A percentile compares a stretch with the other conserved stretches of the same genome.
These are phyloP conservation scores for Xylariales sp. DNA, from an alignment of 2,329 filamentous ascomycete genomes.

Conservation along the genomic window DNA sequence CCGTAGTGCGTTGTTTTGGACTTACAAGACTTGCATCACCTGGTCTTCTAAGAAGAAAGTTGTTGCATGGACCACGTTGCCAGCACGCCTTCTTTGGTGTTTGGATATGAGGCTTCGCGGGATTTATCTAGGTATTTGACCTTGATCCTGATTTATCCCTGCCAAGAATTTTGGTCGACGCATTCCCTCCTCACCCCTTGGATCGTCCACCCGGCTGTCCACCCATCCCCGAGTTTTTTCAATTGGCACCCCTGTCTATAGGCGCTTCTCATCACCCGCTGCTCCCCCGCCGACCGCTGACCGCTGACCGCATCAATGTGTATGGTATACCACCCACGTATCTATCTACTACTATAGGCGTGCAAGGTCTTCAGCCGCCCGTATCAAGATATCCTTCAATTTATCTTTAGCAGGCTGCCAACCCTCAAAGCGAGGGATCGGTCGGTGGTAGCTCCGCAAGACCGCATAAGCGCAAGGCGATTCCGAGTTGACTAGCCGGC, in stretches of 20 bases:
- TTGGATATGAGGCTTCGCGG: constrained; percentile 16
- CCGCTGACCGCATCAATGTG: neutral
- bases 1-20: constrained; percentile 2
- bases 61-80: neutral
- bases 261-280: constrained; percentile 7
- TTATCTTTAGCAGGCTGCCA: constrained; percentile 4
- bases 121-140: constrained; percentile 1
- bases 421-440: constrained; percentile 11
- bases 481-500: constrained; percentile 11
- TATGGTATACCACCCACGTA: constrained; percentile 7
- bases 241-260: constrained; percentile 25
- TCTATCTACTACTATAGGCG: constrained; percentile 7
- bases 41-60: neutral
- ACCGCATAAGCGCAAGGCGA: constrained; percentile 33
- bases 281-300: neutral
- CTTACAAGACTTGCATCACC: constrained; percentile 11
- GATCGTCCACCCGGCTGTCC: neutral
- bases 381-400: constrained; percentile 8
- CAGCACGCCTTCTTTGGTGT: neutral
- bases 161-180: constrained; percentile 14
- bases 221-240: constrained; percentile 7
- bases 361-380: constrained; percentile 15
- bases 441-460: constrained; percentile 13
- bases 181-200: neutral
- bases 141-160: constrained; percentile 18